phyloP scores from a whole-genome alignment of 768 basidiomycete genomes.

The Suillus placidus region DNA sequence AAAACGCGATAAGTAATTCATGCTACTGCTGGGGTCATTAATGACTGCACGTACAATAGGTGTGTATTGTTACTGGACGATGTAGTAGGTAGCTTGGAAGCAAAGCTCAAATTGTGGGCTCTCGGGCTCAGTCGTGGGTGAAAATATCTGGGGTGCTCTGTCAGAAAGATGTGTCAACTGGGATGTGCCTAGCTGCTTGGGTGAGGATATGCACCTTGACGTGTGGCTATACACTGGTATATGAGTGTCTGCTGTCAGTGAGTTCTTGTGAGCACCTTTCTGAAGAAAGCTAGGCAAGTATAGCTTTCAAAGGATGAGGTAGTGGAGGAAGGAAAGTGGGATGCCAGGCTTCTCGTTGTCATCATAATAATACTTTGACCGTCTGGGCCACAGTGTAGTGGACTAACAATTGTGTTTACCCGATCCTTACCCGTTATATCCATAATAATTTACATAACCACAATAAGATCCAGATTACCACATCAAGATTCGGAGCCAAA shows the following conservation, averaged over 20 bases:
- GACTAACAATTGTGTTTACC: conserved; percentile 27
- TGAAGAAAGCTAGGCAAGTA: neutral
- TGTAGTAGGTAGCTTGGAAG: neutral
- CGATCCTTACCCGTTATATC: conserved; percentile 23
- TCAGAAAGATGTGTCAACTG: conserved; percentile 1
- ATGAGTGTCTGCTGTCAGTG: neutral
- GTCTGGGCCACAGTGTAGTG: neutral
- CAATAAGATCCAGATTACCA: conserved; percentile 26
- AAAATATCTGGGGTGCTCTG: neutral
- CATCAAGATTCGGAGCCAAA: neutral
- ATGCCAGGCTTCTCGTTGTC: conserved; percentile 8
- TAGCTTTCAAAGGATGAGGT: conserved; percentile 3
- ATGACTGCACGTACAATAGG: neutral
- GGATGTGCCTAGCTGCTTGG: conserved; percentile 6
- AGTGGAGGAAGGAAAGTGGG: conserved; percentile 10
- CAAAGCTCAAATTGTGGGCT: neutral
- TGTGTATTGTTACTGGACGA: neutral
- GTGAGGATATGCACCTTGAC: conserved; percentile 16
- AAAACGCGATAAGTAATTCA: conserved; percentile 11
- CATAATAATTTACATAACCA: conserved; percentile 15
- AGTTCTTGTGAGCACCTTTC: neutral
- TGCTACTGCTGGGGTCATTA: neutral
- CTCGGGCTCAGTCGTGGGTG: neutral
- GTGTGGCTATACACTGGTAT: conserved; percentile 13
- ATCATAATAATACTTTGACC: conserved; percentile 4